These are phyloP conservation scores for Davidsoniella virescens DNA, from an alignment of 2,329 filamentous ascomycete genomes.

Conservation along the genomic window DNA sequence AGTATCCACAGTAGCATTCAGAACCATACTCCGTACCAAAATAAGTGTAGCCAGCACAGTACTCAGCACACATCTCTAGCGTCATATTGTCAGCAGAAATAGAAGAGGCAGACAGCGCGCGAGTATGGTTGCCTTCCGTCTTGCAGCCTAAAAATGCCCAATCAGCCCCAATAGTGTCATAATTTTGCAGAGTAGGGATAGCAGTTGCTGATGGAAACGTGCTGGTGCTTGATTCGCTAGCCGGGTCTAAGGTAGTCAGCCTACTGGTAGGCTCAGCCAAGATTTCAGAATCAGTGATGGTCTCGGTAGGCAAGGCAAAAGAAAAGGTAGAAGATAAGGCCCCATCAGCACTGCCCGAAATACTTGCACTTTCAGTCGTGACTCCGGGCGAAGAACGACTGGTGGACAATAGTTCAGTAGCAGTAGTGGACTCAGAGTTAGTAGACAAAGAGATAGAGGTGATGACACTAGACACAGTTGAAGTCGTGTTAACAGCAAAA, in stretches of 20 bases:
- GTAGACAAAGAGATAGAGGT: constrained; percentile 13
- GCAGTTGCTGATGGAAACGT: constrained; percentile 13
- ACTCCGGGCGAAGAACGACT: no score
- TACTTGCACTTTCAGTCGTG: no score
- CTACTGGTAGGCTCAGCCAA: not conserved
- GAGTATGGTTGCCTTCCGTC: constrained; percentile 22
- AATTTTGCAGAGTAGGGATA: constrained; percentile 19
- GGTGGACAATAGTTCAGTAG: no score
- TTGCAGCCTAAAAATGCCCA: constrained; percentile 26
- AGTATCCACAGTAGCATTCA: constrained; percentile 25
- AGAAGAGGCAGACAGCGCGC: constrained; percentile 20
- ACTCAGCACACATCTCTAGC: constrained; percentile 20
- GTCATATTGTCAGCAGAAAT: constrained; percentile 20
- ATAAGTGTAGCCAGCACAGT: constrained; percentile 24
- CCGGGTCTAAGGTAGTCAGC: not conserved
- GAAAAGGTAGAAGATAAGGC: not conserved
- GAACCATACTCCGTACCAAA: constrained; percentile 26
- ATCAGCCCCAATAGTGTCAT: constrained; percentile 20
- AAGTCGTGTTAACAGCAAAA: not conserved
- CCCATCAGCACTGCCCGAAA: not conserved
- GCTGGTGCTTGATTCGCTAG: not conserved
- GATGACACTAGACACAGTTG: not conserved
- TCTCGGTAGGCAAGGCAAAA: not conserved
- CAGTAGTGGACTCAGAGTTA: not conserved
- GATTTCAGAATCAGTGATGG: not conserved